Evolutionary conservation across 352 stramenopile genomes (phyloP), one percentile per base, ranked within the genome.

Genomic region (Pythium biforme): DNA sequence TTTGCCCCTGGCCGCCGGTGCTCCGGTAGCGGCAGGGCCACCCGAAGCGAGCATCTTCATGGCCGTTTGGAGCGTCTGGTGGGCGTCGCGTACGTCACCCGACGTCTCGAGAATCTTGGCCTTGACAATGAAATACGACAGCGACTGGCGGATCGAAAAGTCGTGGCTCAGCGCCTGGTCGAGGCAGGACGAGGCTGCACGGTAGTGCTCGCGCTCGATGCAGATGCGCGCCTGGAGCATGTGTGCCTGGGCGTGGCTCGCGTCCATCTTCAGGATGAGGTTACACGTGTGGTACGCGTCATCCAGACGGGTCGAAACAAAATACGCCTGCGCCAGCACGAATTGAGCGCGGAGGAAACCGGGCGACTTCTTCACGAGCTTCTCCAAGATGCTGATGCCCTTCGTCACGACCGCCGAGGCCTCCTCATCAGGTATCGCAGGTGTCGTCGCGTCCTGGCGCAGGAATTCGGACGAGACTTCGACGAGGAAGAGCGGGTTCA

Each of bases 121-220:
- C 59, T 96, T 93, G 59, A 97, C 91, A 34, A 97, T 81, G 54
- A 87, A 86, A 70, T 94, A 98, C 43, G 78, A 75, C 22, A 93
- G 79, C 51, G 76, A 81, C 59, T 96, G 81, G 23, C 85, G 81
- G 29, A 97, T 82, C 0, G 74, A 81, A 59, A 98, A 98, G 60
- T 98, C 85, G 54, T 92, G 84, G 40, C 83, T 92, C 15, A 98
- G 69, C 11, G 92, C 92, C 47, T 96, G 80, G 40, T 98, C 90
- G 15, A 98, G 71, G 25, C 84, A 87, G 5, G 73, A 57, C 3
- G 83, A 81, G 4, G 92, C 88, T 2, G 75, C 82, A 10, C 73
- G 76, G 60, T 81, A 88, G 60, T 97, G 80, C 22, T 92, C 79
- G 4, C 86, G 74, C 39, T 92, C 84, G 1, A 97, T 63, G 51